Evolutionary conservation across 495 filamentous ascomycete genomes (phyloP), one percentile per base, ranked within the genome.

Genomic region (Aspergillus diversus): DNA sequence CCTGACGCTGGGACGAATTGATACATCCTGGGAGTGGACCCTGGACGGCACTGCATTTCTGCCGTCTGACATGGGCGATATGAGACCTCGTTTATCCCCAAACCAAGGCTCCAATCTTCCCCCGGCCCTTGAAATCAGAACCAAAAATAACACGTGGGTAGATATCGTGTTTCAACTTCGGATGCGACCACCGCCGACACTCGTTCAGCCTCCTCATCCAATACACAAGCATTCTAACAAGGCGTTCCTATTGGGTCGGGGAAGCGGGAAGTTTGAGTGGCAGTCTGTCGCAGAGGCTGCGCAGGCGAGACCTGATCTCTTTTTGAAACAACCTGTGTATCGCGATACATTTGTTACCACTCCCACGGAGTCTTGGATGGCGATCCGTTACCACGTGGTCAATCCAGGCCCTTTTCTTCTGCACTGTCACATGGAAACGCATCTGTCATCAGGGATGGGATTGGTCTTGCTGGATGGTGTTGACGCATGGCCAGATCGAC

Each of bases 151-250:
- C 54, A 80, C 79, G n/a, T 88, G 86, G 84, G 74, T 87, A 5
- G 86, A 88, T 58, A 59, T 88, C 12, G 75, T 88, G 47, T 71
- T 86, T 52, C 69, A 78, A 46, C 63, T 75, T 3, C 21, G 21
- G 21, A 27, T 27, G 1, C 21, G 21, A 27, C 21, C 21, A 1
- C 21, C 21, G 21, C 63, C 69, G 7, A 68, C 71, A 0, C 63
- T 71, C n/a, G 60, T 75, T 1, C 70, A 75, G 57, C 75, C 77
- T 0, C 65, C 78, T 8, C 86, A 89, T 61, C 81, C 83, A 0
- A 84, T 88, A 57, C 86, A 88, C 74, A 88, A 88, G 67, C 86
- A 89, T 69, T 82, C 80, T 21, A 88, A 82, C 71, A 86, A 86
- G 65, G 81, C 75, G 53, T 86, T 79, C 59, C 68, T 82, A 21